Evolutionary conservation across 2,329 filamentous ascomycete genomes (phyloP).

Genomic region (Fusarium agapanthi): DNA sequence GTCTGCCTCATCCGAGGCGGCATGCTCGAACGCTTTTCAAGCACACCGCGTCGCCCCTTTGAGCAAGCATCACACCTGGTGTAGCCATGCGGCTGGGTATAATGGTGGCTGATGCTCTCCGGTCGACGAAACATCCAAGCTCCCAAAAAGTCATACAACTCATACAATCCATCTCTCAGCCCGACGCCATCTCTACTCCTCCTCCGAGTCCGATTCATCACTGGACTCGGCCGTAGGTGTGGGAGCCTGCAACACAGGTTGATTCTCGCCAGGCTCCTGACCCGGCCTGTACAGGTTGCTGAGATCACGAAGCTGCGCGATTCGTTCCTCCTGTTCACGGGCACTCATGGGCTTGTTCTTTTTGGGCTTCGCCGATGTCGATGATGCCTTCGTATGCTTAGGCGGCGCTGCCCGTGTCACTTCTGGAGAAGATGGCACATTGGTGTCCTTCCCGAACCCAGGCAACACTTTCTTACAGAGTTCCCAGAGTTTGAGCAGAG

Average conservation of each 20-base stretch:
- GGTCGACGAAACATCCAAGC: constrained; percentile 31
- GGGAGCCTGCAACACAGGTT: constrained; percentile 37
- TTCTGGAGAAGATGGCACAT: constrained; percentile 45
- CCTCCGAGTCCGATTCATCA: constrained; percentile 59
- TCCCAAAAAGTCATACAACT: constrained; percentile 36
- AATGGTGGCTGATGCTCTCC: constrained; percentile 39
- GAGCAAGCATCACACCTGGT: constrained; percentile 34
- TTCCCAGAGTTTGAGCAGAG: constrained; percentile 61
- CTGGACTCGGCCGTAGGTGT: constrained; percentile 48
- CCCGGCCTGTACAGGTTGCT: constrained; percentile 53
- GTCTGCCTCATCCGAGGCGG: constrained; percentile 21
- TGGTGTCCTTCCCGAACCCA: constrained; percentile 50
- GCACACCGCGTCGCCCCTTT: constrained; percentile 17
- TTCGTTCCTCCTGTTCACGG: constrained; percentile 72
- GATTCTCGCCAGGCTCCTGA: constrained; percentile 44
- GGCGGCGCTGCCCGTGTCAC: constrained; percentile 39
- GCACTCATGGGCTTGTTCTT: constrained; percentile 83
- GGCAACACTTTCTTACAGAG: constrained; percentile 55
- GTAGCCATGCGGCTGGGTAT: constrained; percentile 43
- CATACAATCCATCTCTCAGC: constrained; percentile 37
- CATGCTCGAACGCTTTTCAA: constrained; percentile 14
- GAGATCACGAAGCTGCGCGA: constrained; percentile 66
- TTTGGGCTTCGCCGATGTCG: constrained; percentile 63
- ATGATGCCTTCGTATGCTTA: constrained; percentile 45
- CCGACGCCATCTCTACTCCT: constrained; percentile 49